These are phyloP conservation scores for Ligustrum vulgare DNA, from an alignment of 257 asterid genomes.

Conservation along the genomic window DNA sequence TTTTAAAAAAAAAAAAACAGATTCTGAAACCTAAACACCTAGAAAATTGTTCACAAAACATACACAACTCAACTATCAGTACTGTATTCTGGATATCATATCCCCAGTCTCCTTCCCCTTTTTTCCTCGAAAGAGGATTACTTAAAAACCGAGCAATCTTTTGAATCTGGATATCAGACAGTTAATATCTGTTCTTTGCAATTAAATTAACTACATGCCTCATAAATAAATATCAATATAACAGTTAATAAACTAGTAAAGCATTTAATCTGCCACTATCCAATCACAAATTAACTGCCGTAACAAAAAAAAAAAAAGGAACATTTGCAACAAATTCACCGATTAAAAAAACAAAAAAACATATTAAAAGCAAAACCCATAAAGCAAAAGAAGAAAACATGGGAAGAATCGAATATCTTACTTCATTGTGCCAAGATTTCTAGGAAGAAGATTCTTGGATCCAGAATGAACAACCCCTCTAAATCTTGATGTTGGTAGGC, in stretches of 20 bases:
- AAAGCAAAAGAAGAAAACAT: not conserved
- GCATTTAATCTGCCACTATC: not conserved
- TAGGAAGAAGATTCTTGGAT: constrained; percentile 43
- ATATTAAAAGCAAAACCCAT: not conserved
- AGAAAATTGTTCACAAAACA: not conserved
- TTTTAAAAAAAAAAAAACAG: too few species aligned
- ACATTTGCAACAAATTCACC: constrained; percentile 7
- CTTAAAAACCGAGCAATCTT: not conserved
- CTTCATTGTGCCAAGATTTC: constrained; percentile 49
- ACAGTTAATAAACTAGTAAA: not conserved
- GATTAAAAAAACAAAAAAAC: not conserved
- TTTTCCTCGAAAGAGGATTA: not conserved
- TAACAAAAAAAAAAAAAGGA: constrained; percentile 6
- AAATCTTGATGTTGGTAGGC: constrained; percentile 34
- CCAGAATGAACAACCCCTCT: constrained; percentile 30
- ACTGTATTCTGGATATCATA: not conserved
- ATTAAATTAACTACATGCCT: not conserved
- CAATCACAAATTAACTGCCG: constrained; percentile 21
- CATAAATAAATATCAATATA: not conserved
- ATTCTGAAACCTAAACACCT: not conserved
- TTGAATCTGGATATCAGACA: not conserved
- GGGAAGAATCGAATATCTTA: constrained; percentile 33
- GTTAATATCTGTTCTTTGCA: not conserved
- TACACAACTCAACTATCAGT: not conserved
- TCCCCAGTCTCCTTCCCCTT: not conserved